Evolutionary conservation across 192 early-diverging fungal species (phyloP).

Genomic region (Pilobolus umbonatus): DNA sequence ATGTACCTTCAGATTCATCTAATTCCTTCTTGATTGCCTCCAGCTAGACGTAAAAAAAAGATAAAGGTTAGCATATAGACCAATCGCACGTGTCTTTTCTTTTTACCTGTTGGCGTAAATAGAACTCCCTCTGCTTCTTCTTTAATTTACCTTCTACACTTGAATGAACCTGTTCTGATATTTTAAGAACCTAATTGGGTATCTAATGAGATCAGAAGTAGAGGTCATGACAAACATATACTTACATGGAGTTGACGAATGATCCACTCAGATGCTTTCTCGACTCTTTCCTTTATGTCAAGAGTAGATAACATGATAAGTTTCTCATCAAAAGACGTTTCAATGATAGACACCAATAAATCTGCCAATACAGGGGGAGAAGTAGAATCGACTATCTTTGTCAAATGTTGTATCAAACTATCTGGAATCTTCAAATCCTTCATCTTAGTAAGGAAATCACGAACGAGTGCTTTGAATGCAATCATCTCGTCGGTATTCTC

Average conservation of each 20-base stretch:
- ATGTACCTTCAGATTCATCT: constrained; percentile 55
- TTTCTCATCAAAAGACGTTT: constrained; percentile 68
- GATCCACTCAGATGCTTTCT: constrained; percentile 55
- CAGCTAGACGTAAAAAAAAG: constrained; percentile 38
- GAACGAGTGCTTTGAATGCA: constrained; percentile 50
- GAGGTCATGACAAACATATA: not conserved
- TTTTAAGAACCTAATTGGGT: constrained; percentile 78
- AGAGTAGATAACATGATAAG: constrained; percentile 55
- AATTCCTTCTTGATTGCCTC: constrained; percentile 81
- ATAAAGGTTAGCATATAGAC: not conserved
- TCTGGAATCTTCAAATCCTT: constrained; percentile 67
- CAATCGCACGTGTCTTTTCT: not conserved
- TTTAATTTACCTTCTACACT: constrained; percentile 72
- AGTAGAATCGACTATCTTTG: constrained; percentile 58
- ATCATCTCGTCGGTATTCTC: constrained; percentile 53
- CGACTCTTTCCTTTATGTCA: constrained; percentile 57
- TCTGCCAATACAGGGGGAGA: constrained; percentile 61
- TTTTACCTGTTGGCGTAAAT: constrained; percentile 69
- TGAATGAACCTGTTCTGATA: constrained; percentile 71
- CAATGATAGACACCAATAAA: constrained; percentile 67
- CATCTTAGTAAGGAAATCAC: constrained; percentile 51
- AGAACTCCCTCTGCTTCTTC: constrained; percentile 77
- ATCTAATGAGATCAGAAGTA: too few species aligned
- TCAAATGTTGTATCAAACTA: constrained; percentile 55
- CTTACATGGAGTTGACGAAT: constrained; percentile 66